These are phyloP conservation scores for Aphanomyces astaci DNA, from an alignment of 352 stramenopile genomes.

Conservation along the genomic window DNA sequence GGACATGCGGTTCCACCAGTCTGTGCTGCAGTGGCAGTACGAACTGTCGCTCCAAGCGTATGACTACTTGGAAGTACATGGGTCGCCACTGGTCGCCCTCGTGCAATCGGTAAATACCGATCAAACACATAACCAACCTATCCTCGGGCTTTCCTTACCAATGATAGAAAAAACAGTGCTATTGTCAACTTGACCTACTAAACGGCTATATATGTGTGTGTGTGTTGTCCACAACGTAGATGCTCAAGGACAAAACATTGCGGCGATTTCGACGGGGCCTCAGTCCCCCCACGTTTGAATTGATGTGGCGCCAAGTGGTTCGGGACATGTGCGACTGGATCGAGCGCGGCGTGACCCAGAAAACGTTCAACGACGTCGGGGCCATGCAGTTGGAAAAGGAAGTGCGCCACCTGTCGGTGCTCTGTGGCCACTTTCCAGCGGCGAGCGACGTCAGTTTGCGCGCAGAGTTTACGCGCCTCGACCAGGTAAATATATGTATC, in stretches of 20 bases:
- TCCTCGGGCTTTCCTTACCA: too few species aligned
- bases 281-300: constrained; percentile 53
- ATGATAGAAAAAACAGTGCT: too few species aligned
- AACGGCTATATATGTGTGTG: too few species aligned
- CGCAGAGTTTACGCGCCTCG: constrained; percentile 57
- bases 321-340: constrained; percentile 54
- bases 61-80: constrained; percentile 46
- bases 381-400: constrained; percentile 73
- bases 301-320: constrained; percentile 52
- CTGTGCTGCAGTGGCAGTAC: constrained; percentile 48
- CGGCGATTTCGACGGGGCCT: constrained; percentile 52
- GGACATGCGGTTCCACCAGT: background rate
- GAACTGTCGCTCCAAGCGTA: constrained; percentile 58
- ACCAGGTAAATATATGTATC: constrained; percentile 48
- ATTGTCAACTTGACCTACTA: too few species aligned
- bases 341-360: constrained; percentile 43
- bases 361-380: constrained; percentile 70
- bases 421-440: constrained; percentile 43
- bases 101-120: constrained; percentile 36
- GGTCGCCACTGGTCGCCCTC: constrained; percentile 55
- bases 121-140: too few species aligned
- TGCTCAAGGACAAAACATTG: constrained; percentile 59
- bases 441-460: constrained; percentile 44
- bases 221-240: constrained; percentile 23
- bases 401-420: constrained; percentile 49